Conservation (phyloP, 2,329 filamentous ascomycete species). For the Aspergillus transmontanensis region DNA sequence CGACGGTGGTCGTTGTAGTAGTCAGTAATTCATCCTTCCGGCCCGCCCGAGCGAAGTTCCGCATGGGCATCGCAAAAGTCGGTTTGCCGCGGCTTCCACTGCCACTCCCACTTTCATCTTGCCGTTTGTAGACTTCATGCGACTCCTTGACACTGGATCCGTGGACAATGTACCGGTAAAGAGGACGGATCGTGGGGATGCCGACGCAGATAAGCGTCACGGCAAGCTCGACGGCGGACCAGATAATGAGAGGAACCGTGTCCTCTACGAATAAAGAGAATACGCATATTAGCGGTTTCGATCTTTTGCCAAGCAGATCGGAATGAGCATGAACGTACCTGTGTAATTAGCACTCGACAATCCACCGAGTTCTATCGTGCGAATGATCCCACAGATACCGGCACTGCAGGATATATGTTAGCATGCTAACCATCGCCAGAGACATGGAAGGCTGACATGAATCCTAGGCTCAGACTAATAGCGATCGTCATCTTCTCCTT, state of each 20-base stretch:
- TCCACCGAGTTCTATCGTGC: conserved; percentile 19
- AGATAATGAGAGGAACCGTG: conserved; percentile 27
- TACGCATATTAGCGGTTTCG: neutral
- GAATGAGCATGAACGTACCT: conserved; percentile 1
- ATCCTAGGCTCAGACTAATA: conserved; percentile 40
- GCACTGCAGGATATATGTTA: conserved; percentile 8
- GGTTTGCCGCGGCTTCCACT: neutral
- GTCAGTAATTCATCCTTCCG: neutral
- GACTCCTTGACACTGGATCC: conserved; percentile 11
- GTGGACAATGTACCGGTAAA: conserved; percentile 22
- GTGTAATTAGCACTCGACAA: conserved; percentile 22
- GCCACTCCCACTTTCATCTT: neutral
- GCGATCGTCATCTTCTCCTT: conserved; percentile 43
- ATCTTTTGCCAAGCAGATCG: neutral
- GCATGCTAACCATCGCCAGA: neutral
- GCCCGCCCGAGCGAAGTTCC: neutral
- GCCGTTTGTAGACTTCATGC: neutral
- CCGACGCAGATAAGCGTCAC: conserved; percentile 30
- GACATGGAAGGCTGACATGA: conserved; percentile 26
- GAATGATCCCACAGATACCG: conserved; percentile 19
- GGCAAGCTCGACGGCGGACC: conserved; percentile 26
- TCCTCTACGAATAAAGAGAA: conserved; percentile 16
- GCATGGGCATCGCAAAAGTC: neutral
- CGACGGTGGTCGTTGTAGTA: neutral
- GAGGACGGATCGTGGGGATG: conserved; percentile 30